phyloP scores from a whole-genome alignment of 345 rosid species.

The Salix caprea region DNA sequence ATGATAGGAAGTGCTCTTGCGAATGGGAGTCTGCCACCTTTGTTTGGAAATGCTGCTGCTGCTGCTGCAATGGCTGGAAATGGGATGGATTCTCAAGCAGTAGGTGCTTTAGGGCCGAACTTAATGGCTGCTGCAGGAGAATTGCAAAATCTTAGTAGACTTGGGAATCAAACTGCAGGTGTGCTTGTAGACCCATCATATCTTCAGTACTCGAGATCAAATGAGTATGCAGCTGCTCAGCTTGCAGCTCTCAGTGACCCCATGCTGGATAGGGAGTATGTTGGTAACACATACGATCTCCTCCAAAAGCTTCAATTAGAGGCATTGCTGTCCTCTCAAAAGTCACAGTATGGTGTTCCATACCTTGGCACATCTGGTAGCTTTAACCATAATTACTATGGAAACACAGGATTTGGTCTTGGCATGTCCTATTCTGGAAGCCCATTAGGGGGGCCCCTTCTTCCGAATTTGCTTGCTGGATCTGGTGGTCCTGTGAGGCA shows the following conservation, averaged over 20 bases:
- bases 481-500: slow-evolving; percentile 50
- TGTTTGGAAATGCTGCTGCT: slow-evolving; percentile 48
- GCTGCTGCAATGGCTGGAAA: slow-evolving; percentile 49
- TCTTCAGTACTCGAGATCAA: slow-evolving; percentile 47
- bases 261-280: slow-evolving; percentile 36
- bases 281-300: slow-evolving; percentile 49
- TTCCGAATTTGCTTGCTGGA: slow-evolving; percentile 48
- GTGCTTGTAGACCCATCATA: slow-evolving; percentile 36
- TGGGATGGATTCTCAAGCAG: slow-evolving; percentile 41
- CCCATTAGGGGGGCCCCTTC: slow-evolving; percentile 35
- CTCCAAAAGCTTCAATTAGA: slow-evolving; percentile 56
- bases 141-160: slow-evolving; percentile 35
- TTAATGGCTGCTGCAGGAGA: slow-evolving; percentile 45
- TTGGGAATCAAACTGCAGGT: slow-evolving; percentile 37
- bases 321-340: slow-evolving; percentile 39
- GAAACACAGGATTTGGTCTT: slow-evolving; percentile 45
- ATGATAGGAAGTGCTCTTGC: slow-evolving; percentile 44
- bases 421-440: slow-evolving; percentile 56
- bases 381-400: slow-evolving; percentile 40
- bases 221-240: slow-evolving; percentile 52
- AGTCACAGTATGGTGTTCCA: slow-evolving; percentile 46
- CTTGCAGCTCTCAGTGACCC: slow-evolving; percentile 43
- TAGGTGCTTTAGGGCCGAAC: slow-evolving; percentile 39
- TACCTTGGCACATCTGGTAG: slow-evolving; percentile 42
- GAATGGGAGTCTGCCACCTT: slow-evolving; percentile 43